Percentiles rank a stretch among this genome's conserved stretches.
Conservation (phyloP, 2,329 filamentous ascomycete genomes). For the Simplicillium aogashimaense region DNA sequence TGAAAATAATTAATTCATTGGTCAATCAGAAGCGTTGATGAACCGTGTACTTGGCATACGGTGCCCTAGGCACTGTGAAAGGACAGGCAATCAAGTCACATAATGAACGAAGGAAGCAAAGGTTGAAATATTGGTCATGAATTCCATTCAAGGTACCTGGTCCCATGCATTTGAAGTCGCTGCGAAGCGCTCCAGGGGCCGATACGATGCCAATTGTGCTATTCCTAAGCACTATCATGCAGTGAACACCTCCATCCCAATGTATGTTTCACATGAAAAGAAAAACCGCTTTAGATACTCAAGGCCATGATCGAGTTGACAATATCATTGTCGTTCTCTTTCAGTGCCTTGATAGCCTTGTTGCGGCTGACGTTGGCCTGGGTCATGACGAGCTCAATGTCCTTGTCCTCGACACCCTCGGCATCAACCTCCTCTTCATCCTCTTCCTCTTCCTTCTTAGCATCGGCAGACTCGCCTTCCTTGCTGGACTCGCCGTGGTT, state of each 20-base stretch:
- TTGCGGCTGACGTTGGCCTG: constrained; percentile 95
- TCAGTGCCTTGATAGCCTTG: constrained; percentile 97
- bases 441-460: constrained; percentile 65
- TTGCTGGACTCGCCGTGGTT: constrained; percentile 60
- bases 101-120: not conserved
- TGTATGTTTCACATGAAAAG: not conserved
- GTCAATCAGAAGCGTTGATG: too few relatives aligned
- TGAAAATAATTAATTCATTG: too few relatives aligned
- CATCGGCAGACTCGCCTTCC: constrained; percentile 52
- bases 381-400: constrained; percentile 98
- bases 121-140: constrained; percentile 1
- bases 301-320: constrained; percentile 99
- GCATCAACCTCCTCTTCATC: constrained; percentile 95
- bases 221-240: constrained; percentile 4
- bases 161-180: not conserved
- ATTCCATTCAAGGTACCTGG: constrained; percentile 6
- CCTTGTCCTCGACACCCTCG: constrained; percentile 91
- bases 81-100: not conserved
- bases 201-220: constrained; percentile 3
- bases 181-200: not conserved
- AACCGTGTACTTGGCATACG: too few relatives aligned
- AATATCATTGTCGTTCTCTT: constrained; percentile 99
- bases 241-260: constrained; percentile 5
- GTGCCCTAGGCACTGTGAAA: too few relatives aligned
- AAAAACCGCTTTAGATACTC: constrained; percentile 51